phyloP scores from a whole-genome alignment of 2,329 filamentous ascomycete species.

The Verticillium longisporum region DNA sequence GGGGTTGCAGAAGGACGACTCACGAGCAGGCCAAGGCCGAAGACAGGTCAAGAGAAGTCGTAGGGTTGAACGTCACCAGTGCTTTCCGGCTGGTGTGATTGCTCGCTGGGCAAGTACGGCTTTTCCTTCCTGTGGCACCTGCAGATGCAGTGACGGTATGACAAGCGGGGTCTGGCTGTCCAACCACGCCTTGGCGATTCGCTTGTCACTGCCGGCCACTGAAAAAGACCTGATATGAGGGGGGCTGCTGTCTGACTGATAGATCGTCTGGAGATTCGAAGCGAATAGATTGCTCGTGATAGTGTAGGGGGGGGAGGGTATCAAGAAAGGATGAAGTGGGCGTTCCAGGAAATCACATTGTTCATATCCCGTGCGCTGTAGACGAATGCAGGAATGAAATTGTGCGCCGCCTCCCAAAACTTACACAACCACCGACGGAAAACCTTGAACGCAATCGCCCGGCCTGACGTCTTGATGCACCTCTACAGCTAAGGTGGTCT shows the following conservation, averaged over 20 bases:
- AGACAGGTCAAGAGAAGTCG: background rate
- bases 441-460: background rate
- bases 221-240: too few relatives aligned
- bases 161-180: background rate
- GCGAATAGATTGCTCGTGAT: too few relatives aligned
- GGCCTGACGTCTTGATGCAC: background rate
- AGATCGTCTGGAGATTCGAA: background rate
- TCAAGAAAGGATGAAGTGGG: background rate
- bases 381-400: background rate
- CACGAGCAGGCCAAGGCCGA: background rate
- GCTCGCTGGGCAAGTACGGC: background rate
- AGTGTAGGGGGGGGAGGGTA: background rate
- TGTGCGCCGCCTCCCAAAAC: too few relatives aligned
- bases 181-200: background rate
- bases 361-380: background rate
- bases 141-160: background rate
- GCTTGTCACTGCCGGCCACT: too few relatives aligned
- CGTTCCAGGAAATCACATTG: background rate
- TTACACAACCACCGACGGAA: background rate
- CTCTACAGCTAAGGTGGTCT: background rate
- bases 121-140: background rate
- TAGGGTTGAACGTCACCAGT: background rate
- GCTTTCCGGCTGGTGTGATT: background rate
- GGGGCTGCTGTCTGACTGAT: background rate
- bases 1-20: background rate